Conservation (phyloP, 2,329 filamentous ascomycete genomes). For the Onygenales sp. region DNA sequence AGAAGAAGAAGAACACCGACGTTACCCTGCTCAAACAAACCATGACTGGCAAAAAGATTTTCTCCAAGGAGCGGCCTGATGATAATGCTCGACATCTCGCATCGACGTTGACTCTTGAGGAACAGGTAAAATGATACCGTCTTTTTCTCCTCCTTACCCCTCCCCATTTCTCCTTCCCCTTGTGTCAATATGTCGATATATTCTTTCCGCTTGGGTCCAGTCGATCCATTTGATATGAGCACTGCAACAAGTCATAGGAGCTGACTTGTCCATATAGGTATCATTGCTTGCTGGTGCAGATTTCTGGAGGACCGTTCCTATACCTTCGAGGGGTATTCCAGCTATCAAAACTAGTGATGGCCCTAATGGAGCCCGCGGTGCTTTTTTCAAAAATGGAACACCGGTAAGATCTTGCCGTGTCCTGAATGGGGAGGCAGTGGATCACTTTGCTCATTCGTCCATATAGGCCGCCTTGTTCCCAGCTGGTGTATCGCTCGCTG, state of each 20-base stretch:
- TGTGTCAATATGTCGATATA: not conserved
- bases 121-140: conserved; percentile 1
- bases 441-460: not conserved
- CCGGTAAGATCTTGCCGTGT: conserved; percentile 31
- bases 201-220: not conserved
- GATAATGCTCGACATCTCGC: conserved; percentile 5
- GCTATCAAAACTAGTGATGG: conserved; percentile 52
- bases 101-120: conserved; percentile 4
- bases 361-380: conserved; percentile 51
- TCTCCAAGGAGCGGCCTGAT: conserved; percentile 4
- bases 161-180: not conserved
- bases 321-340: conserved; percentile 47
- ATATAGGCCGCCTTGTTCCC: conserved; percentile 2
- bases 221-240: not conserved
- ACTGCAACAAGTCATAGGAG: not conserved
- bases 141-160: not conserved
- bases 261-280: conserved; percentile 30
- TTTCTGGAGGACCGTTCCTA: conserved; percentile 52
- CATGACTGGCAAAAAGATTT: conserved; percentile 7
- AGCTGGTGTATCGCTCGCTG: conserved; percentile 55
- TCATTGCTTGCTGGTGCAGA: conserved; percentile 51
- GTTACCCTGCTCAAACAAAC: not conserved
- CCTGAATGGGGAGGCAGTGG: not conserved
- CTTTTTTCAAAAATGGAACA: conserved; percentile 49
- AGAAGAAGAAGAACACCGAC: not conserved